A percentile compares a stretch with the other conserved stretches of the same genome.
Conservation (phyloP, 140 eudicot genomes). For the Stevia rebaudiana region DNA sequence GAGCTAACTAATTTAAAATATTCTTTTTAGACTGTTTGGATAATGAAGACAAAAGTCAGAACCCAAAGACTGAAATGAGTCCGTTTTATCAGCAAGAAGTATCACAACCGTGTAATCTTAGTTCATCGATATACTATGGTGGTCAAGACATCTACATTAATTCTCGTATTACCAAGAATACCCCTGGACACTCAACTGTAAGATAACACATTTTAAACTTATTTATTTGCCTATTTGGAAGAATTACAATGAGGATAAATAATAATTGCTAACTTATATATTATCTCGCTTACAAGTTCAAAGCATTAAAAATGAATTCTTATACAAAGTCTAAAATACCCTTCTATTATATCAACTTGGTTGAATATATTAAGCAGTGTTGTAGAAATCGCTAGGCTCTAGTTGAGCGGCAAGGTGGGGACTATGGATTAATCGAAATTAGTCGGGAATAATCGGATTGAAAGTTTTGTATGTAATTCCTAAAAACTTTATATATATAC, state of each 20-base stretch:
- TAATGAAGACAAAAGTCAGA: slow-evolving; percentile 32
- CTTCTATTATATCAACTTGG: background rate
- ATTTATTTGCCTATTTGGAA: background rate
- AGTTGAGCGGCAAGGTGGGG: too few species aligned
- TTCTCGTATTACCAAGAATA: slow-evolving; percentile 42
- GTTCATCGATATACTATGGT: slow-evolving; percentile 84
- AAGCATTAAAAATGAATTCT: background rate
- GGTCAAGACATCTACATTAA: slow-evolving; percentile 67
- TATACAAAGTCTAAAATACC: background rate
- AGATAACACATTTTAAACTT: slow-evolving; percentile 11
- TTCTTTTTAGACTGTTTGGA: slow-evolving; percentile 23
- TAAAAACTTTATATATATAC: too few species aligned
- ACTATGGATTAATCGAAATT: too few species aligned
- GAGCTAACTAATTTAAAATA: background rate
- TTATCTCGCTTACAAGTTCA: too few species aligned
- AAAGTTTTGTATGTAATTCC: too few species aligned
- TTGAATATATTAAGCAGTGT: too few species aligned
- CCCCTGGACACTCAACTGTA: slow-evolving; percentile 43
- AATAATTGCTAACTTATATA: too few species aligned
- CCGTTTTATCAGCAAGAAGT: slow-evolving; percentile 37
- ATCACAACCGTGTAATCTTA: slow-evolving; percentile 60
- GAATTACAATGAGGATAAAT: too few species aligned
- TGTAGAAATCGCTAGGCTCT: too few species aligned
- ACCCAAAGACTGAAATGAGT: slow-evolving; percentile 28
- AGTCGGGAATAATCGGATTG: too few species aligned